phyloP scores from a whole-genome alignment of 345 rosid genomes.

The Corchorus olitorius region DNA sequence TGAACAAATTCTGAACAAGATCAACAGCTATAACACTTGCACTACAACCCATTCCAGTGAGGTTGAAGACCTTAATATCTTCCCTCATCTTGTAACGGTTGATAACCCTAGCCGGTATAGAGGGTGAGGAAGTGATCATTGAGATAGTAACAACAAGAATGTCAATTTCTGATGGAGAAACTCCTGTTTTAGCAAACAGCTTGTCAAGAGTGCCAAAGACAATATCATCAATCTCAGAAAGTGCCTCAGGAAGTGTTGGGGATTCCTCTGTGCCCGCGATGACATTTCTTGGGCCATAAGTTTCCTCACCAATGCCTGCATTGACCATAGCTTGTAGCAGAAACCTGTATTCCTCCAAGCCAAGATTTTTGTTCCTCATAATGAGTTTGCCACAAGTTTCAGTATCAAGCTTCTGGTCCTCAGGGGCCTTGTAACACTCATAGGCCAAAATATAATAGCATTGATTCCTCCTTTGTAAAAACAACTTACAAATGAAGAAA shows the following conservation, averaged over 20 bases:
- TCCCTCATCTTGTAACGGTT: constrained; percentile 71
- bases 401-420: constrained; percentile 56
- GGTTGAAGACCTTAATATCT: constrained; percentile 59
- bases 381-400: constrained; percentile 43
- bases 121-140: constrained; percentile 55
- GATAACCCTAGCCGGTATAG: constrained; percentile 57
- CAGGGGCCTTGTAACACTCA: constrained; percentile 62
- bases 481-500: constrained; percentile 32
- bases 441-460: constrained; percentile 70
- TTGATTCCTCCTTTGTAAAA: constrained; percentile 35
- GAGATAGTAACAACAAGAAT: constrained; percentile 63
- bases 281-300: constrained; percentile 58
- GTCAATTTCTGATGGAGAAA: constrained; percentile 34
- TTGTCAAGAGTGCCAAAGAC: constrained; percentile 47
- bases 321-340: constrained; percentile 55
- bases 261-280: constrained; percentile 51
- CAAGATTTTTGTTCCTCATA: constrained; percentile 51
- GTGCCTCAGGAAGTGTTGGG: constrained; percentile 42
- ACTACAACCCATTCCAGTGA: constrained; percentile 78
- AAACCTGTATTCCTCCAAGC: constrained; percentile 60
- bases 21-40: constrained; percentile 59
- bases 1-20: constrained; percentile 57
- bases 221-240: constrained; percentile 58
- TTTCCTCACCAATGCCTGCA: constrained; percentile 76
- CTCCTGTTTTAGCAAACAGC: constrained; percentile 47